phyloP scores from a whole-genome alignment of 192 early-diverging fungal species.

The Mortierella antarctica region DNA sequence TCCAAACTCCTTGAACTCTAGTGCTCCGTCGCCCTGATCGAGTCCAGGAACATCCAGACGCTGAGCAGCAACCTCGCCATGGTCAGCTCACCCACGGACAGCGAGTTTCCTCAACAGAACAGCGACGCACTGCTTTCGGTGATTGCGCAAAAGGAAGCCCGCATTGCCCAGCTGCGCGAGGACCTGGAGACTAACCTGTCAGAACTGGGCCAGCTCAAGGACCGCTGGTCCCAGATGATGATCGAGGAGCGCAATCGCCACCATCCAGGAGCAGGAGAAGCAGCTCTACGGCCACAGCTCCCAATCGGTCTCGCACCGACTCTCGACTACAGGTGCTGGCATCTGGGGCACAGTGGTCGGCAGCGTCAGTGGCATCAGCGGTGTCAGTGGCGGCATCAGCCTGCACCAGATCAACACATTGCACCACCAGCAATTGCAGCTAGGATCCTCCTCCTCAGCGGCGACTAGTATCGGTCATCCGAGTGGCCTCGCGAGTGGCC shows the following conservation, averaged over 20 bases:
- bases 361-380: conserved; percentile 49
- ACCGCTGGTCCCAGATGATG: conserved; percentile 54
- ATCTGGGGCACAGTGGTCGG: conserved; percentile 47
- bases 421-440: conserved; percentile 14
- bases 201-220: conserved; percentile 47
- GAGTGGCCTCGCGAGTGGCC: conserved; percentile 21
- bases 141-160: conserved; percentile 50
- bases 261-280: conserved; percentile 43
- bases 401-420: conserved; percentile 36
- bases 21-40: conserved; percentile 39
- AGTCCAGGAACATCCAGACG: conserved; percentile 33
- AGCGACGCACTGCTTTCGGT: conserved; percentile 43
- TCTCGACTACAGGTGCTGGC: conserved; percentile 44
- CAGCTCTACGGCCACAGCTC: conserved; percentile 24
- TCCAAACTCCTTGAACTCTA: conserved; percentile 2
- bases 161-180: conserved; percentile 46
- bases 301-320: conserved; percentile 41
- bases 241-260: conserved; percentile 34
- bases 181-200: conserved; percentile 38
- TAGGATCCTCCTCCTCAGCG: neutral
- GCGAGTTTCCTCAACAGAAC: conserved; percentile 40
- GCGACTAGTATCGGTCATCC: neutral
- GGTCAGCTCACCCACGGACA: conserved; percentile 47
- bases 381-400: conserved; percentile 45
- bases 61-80: conserved; percentile 52